A percentile compares a stretch with the other conserved stretches of the same genome.
These are phyloP conservation scores for Neoboletus magnificus DNA, from an alignment of 768 basidiomycete genomes.

Conservation along the genomic window DNA sequence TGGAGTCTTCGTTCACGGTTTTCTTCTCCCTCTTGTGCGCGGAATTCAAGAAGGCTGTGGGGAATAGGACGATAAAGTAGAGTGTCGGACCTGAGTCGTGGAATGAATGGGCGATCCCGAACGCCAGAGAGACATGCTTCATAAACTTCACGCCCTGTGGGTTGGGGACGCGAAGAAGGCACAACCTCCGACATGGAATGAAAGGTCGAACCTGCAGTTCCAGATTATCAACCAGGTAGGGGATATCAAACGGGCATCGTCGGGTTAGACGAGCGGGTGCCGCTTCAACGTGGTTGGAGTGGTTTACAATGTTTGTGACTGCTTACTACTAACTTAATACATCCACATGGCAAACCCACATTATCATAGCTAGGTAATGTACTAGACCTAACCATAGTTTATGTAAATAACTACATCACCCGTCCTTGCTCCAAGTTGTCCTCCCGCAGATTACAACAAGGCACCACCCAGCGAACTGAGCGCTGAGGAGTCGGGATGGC, in stretches of 20 bases:
- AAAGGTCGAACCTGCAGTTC: conserved; percentile 19
- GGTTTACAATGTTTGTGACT: conserved; percentile 30
- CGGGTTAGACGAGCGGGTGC: conserved; percentile 9
- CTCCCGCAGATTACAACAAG: conserved; percentile 12
- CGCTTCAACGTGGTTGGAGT: conserved; percentile 18
- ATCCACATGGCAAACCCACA: conserved; percentile 19
- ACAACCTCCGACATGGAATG: conserved; percentile 27
- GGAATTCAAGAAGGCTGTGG: conserved; percentile 60
- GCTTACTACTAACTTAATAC: conserved; percentile 27
- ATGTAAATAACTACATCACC: conserved; percentile 26
- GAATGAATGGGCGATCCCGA: conserved; percentile 53
- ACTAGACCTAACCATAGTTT: conserved; percentile 22
- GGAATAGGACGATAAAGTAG: conserved; percentile 38
- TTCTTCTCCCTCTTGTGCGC: conserved; percentile 58
- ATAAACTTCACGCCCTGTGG: conserved; percentile 48
- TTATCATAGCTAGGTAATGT: conserved; percentile 5
- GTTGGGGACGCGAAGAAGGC: conserved; percentile 24
- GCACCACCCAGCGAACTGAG: conserved; percentile 3
- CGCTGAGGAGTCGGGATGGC: conserved; percentile 6
- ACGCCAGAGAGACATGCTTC: conserved; percentile 52
- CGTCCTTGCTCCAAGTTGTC: conserved; percentile 8
- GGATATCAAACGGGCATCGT: conserved; percentile 30
- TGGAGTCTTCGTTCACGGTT: conserved; percentile 57
- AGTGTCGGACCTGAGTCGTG: conserved; percentile 56
- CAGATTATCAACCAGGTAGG: conserved; percentile 6